These are phyloP conservation scores for Colletotrichum karsti DNA, from an alignment of 2,329 filamentous ascomycete genomes.

Conservation along the genomic window DNA sequence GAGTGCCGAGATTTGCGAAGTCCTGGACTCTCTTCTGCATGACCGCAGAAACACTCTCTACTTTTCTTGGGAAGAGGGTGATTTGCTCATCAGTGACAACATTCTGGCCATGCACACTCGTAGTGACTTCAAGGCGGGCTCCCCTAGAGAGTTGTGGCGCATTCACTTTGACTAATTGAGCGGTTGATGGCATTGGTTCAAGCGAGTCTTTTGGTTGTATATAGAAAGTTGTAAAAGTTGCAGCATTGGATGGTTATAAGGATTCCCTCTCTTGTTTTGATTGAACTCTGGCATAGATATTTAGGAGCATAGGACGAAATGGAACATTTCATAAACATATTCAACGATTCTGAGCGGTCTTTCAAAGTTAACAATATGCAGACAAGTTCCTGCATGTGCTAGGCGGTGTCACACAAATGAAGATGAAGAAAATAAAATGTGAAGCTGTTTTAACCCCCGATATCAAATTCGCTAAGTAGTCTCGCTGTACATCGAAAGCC, in stretches of 20 bases:
- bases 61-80: conserved; percentile 63
- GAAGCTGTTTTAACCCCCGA: too few species aligned
- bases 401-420: too few species aligned
- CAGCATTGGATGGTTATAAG: not conserved
- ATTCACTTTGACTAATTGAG: conserved; percentile 59
- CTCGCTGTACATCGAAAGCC: not conserved
- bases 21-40: conserved; percentile 53
- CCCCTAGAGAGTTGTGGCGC: conserved; percentile 57
- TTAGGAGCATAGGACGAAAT: not conserved
- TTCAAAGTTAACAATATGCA: too few species aligned
- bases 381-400: too few species aligned
- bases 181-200: not conserved
- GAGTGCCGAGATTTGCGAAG: conserved; percentile 44
- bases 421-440: too few species aligned
- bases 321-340: not conserved
- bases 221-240: conserved; percentile 7
- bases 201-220: not conserved
- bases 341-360: not conserved
- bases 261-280: conserved; percentile 9
- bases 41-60: conserved; percentile 59
- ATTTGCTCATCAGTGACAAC: conserved; percentile 63
- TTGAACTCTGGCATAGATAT: not conserved
- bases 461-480: too few species aligned
- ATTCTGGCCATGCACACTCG: conserved; percentile 57
- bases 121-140: conserved; percentile 52